Conservation (phyloP, 306 rosid genomes). For the Rosa persica region DNA sequence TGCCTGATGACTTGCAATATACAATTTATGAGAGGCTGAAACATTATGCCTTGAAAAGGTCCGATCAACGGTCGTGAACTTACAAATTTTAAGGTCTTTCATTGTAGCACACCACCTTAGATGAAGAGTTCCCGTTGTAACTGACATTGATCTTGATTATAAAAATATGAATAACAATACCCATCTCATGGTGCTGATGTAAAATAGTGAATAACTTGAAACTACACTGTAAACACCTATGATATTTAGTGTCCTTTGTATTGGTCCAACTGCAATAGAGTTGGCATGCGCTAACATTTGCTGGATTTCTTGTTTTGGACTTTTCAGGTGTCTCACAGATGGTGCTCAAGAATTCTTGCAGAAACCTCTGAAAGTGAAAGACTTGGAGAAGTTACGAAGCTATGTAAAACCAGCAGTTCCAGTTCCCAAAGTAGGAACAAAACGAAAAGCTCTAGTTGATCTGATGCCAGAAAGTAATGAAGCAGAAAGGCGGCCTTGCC, state of each 20-base stretch:
- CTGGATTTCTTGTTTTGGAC: neutral
- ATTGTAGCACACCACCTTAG: neutral
- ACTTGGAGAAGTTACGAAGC: conserved; percentile 7
- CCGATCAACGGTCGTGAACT: neutral
- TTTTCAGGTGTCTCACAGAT: conserved; percentile 11
- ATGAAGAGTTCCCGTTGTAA: neutral
- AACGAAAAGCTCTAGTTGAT: neutral
- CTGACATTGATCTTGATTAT: neutral
- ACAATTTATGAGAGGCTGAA: neutral
- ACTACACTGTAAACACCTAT: neutral
- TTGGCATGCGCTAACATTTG: neutral
- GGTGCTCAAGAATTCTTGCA: conserved; percentile 16
- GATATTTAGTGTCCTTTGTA: neutral
- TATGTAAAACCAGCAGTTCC: conserved; percentile 6
- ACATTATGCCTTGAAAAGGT: neutral
- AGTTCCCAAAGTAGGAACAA: neutral
- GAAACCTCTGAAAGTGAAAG: conserved; percentile 18
- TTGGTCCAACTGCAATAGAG: neutral
- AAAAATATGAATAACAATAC: too few species aligned
- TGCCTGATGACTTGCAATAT: neutral
- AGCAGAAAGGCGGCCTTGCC: conserved; percentile 4
- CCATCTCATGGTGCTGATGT: neutral
- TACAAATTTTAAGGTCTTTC: neutral
- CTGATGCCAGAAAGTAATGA: conserved; percentile 10
- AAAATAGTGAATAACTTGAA: neutral